Conservation (phyloP, 306 rosid species). For the Medicago ruthenica region DNA sequence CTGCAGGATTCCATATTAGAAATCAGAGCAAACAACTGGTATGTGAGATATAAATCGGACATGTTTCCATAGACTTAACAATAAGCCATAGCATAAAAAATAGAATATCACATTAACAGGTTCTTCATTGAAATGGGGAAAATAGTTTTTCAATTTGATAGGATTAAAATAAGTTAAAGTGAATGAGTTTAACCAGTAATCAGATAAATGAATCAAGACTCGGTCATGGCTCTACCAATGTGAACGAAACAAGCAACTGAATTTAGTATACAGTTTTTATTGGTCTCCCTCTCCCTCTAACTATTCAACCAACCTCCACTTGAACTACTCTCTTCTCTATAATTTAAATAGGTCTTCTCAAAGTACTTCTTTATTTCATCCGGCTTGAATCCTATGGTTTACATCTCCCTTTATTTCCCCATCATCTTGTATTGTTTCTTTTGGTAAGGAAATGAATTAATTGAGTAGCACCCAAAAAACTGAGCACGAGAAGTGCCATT, state of each 20-base stretch:
- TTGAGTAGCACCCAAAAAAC: neutral
- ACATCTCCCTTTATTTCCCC: neutral
- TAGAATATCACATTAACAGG: neutral
- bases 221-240: neutral
- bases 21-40: slow-evolving; percentile 9
- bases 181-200: neutral
- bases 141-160: neutral
- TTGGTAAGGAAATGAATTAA: neutral
- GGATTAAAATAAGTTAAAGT: neutral
- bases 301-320: neutral
- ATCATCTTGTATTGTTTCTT: slow-evolving; percentile 5
- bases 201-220: neutral
- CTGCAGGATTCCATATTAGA: slow-evolving; percentile 28
- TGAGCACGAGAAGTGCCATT: neutral
- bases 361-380: neutral
- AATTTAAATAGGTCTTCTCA: neutral
- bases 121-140: neutral
- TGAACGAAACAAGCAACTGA: neutral
- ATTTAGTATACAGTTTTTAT: neutral
- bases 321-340: neutral
- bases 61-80: slow-evolving; percentile 21
- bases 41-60: slow-evolving; percentile 9
- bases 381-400: neutral
- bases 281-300: neutral
- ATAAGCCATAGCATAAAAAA: neutral